Evolutionary conservation across 345 rosid genomes (phyloP).

Genomic region (Eucalyptus camaldulensis): DNA sequence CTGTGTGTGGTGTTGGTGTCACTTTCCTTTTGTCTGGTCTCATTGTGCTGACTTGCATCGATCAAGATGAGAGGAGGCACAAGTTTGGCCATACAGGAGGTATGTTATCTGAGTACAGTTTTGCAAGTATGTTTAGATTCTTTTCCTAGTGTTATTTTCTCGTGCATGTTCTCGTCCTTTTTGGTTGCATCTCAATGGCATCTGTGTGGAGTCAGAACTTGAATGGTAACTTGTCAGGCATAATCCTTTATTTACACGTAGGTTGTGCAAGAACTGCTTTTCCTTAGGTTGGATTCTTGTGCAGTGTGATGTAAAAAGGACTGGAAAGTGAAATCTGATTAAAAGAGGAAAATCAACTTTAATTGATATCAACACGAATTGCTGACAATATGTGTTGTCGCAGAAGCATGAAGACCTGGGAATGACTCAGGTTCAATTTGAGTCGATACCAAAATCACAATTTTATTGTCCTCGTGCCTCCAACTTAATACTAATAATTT

Average conservation of each 20-base stretch:
- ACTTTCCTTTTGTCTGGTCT: constrained; percentile 60
- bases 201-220: not conserved
- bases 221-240: not conserved
- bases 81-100: constrained; percentile 92
- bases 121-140: not conserved
- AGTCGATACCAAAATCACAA: not conserved
- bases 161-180: not conserved
- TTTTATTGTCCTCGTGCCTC: not conserved
- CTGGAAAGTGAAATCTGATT: not conserved
- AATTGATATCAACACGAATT: no score
- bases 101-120: constrained; percentile 1
- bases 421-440: not conserved
- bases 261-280: not conserved
- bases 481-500: not conserved
- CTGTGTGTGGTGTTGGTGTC: constrained; percentile 67
- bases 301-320: not conserved
- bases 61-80: constrained; percentile 88
- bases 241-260: not conserved
- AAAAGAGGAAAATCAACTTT: not conserved
- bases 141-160: not conserved
- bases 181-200: not conserved
- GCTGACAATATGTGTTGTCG: no score
- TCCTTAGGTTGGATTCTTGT: not conserved
- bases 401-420: no score
- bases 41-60: constrained; percentile 52